These are phyloP conservation scores for Cubamyces sp. DNA, from an alignment of 768 basidiomycete genomes.

Conservation along the genomic window DNA sequence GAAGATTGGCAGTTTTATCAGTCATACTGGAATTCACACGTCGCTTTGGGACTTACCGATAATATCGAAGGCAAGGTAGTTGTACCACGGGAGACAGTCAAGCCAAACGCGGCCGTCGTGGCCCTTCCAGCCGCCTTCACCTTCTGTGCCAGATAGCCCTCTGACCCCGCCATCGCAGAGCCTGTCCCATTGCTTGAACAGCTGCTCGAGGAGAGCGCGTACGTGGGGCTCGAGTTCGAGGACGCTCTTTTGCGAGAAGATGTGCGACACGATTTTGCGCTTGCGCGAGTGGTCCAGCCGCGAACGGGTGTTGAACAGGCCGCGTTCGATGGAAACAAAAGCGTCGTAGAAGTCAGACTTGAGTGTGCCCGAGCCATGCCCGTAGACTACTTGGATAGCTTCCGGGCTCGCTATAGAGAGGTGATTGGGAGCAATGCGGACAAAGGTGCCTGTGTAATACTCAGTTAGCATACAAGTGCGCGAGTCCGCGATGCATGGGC, in stretches of 20 bases:
- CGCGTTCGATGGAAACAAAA: slow-evolving; percentile 46
- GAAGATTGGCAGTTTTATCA: slow-evolving; percentile 32
- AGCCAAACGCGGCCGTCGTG: slow-evolving; percentile 68
- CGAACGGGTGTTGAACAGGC: slow-evolving; percentile 80
- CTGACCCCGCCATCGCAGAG: slow-evolving; percentile 59
- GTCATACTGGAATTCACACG: no score
- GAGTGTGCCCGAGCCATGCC: slow-evolving; percentile 80
- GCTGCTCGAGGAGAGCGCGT: slow-evolving; percentile 60
- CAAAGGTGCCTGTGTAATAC: slow-evolving; percentile 39
- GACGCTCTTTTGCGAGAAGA: slow-evolving; percentile 85
- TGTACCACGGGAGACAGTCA: slow-evolving; percentile 73
- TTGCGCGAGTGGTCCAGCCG: slow-evolving; percentile 83
- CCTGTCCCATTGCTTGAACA: slow-evolving; percentile 78
- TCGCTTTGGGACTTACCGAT: slow-evolving; percentile 50
- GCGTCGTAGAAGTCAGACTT: slow-evolving; percentile 62
- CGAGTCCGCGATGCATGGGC: not conserved
- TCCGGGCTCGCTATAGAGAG: slow-evolving; percentile 65
- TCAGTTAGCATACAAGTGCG: not conserved
- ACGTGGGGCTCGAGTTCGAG: slow-evolving; percentile 86
- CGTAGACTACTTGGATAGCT: slow-evolving; percentile 76
- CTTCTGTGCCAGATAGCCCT: slow-evolving; percentile 61
- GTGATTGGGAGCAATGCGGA: slow-evolving; percentile 50
- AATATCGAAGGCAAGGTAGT: slow-evolving; percentile 74
- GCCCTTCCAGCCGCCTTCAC: slow-evolving; percentile 65
- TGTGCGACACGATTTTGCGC: slow-evolving; percentile 88